A percentile compares a stretch with the other conserved stretches of the same genome.
These are phyloP conservation scores for Akanthomyces muscarius DNA, from an alignment of 2,329 filamentous ascomycete genomes.

Conservation along the genomic window DNA sequence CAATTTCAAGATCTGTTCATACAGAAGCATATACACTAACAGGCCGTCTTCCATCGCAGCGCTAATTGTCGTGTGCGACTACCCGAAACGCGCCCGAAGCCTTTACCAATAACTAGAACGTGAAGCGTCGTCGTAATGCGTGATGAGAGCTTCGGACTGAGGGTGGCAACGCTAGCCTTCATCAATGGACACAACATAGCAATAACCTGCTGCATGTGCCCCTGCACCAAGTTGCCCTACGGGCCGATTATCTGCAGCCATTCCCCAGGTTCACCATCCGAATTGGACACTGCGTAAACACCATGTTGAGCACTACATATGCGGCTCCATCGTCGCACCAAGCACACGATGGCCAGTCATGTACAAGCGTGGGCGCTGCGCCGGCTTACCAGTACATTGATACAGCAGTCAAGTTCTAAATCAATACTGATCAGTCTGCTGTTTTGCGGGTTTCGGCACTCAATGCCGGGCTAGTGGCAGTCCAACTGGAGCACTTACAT, in stretches of 20 bases:
- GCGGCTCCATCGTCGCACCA: neutral
- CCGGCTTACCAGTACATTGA: neutral
- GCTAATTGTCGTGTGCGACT: too few species aligned
- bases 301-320: neutral
- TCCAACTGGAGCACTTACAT: neutral
- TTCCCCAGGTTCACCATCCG: neutral
- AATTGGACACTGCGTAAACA: neutral
- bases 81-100: too few species aligned
- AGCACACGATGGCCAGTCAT: too few species aligned
- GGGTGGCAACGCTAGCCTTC: too few species aligned
- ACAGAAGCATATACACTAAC: too few species aligned
- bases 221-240: neutral
- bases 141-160: too few species aligned
- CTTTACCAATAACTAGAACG: too few species aligned
- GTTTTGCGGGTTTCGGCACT: neutral
- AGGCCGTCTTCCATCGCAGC: too few species aligned
- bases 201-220: too few species aligned
- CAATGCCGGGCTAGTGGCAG: conserved; percentile 5
- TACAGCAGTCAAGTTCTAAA: neutral
- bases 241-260: neutral
- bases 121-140: too few species aligned
- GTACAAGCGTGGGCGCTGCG: neutral
- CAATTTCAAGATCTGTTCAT: too few species aligned
- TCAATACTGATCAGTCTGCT: neutral
- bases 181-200: too few species aligned